Evolutionary conservation across 208 protist genomes (phyloP).

Genomic region (Crithidia acanthocephali): DNA sequence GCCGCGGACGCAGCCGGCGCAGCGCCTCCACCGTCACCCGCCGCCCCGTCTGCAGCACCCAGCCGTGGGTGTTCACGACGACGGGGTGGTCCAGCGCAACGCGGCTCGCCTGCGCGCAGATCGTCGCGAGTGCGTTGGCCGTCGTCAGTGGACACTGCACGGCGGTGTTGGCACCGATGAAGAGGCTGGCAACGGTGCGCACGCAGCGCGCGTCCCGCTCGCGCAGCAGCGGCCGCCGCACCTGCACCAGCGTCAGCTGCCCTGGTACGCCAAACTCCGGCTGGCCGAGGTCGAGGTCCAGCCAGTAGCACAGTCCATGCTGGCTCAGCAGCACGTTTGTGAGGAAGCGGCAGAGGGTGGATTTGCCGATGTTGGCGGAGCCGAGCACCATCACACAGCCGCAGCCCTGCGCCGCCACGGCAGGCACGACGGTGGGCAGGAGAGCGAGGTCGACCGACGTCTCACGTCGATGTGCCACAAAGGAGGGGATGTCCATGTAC

Average conservation of each 20-base stretch:
- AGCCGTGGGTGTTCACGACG: constrained; percentile 92
- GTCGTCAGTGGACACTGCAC: constrained; percentile 52
- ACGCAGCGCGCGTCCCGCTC: constrained; percentile 48
- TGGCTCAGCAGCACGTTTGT: constrained; percentile 80
- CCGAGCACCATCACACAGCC: constrained; percentile 78
- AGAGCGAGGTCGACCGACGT: constrained; percentile 48
- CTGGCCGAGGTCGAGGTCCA: constrained; percentile 90
- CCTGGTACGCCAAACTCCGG: constrained; percentile 87
- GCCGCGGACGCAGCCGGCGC: constrained; percentile 65
- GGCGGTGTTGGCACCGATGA: constrained; percentile 50
- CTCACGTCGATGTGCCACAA: constrained; percentile 54
- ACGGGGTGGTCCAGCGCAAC: constrained; percentile 58
- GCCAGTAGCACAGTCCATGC: constrained; percentile 75
- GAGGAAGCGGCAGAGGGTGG: constrained; percentile 80
- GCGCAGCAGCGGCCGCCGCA: constrained; percentile 61
- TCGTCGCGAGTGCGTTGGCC: constrained; percentile 50
- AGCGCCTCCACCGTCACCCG: constrained; percentile 79
- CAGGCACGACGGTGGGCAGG: constrained; percentile 59
- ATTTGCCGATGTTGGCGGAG: constrained; percentile 82
- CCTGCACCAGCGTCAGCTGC: constrained; percentile 58
- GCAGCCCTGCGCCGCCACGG: constrained; percentile 34
- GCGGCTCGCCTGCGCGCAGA: constrained; percentile 41
- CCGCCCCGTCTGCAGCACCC: constrained; percentile 84
- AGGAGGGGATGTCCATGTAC: constrained; percentile 76
- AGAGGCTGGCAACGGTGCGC: constrained; percentile 48